Conservation (phyloP, 345 rosid genomes). For the Lumnitzera racemosa region DNA sequence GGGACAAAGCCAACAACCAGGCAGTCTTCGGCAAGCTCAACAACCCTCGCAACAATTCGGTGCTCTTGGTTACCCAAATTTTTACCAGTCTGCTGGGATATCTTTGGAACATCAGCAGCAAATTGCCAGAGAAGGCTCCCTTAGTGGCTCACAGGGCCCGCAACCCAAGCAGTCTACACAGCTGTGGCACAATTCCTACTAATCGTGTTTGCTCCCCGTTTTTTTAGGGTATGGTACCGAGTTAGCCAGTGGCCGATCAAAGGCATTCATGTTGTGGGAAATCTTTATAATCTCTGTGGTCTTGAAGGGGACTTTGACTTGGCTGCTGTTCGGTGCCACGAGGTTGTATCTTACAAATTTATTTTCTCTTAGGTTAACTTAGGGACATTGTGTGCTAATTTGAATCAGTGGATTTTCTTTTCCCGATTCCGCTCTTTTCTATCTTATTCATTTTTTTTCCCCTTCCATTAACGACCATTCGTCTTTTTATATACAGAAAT, state of each 20-base stretch:
- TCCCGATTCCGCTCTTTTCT: background rate
- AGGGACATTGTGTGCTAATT: conserved; percentile 55
- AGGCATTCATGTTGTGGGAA: conserved; percentile 15
- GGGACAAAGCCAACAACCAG: conserved; percentile 84
- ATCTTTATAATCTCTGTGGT: conserved; percentile 14
- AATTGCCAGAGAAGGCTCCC: conserved; percentile 64
- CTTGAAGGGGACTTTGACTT: conserved; percentile 22
- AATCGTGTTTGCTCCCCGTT: conserved; percentile 31
- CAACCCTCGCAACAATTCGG: conserved; percentile 90
- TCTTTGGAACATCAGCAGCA: conserved; percentile 90
- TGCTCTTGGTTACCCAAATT: conserved; percentile 70
- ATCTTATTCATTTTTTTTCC: conserved; percentile 1
- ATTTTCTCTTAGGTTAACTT: conserved; percentile 30
- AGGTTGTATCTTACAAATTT: conserved; percentile 47
- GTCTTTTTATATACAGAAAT: conserved; percentile 10
- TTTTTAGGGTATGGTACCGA: conserved; percentile 47
- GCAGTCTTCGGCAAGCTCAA: conserved; percentile 73
- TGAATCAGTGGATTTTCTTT: conserved; percentile 22
- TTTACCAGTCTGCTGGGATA: conserved; percentile 71
- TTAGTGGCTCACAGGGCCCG: conserved; percentile 65
- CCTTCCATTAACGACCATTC: conserved; percentile 1
- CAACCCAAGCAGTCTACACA: conserved; percentile 82
- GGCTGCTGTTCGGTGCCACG: conserved; percentile 42
- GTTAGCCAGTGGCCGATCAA: conserved; percentile 32
- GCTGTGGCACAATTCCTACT: conserved; percentile 94